phyloP scores from a whole-genome alignment of 2,329 filamentous ascomycete genomes.

The Lecanicillium sp. region DNA sequence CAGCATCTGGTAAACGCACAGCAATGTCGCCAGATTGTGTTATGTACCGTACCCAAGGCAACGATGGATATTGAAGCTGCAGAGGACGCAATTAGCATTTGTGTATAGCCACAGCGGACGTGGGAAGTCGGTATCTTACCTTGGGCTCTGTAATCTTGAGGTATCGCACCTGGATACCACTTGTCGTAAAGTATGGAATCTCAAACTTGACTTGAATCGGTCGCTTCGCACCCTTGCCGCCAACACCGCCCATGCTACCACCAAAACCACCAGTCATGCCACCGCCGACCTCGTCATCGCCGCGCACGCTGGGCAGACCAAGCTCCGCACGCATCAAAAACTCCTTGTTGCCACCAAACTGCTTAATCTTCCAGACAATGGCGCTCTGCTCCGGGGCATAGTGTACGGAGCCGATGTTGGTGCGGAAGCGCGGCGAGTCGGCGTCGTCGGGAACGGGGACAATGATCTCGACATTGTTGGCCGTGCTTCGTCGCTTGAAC shows the following conservation, averaged over 20 bases:
- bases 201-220: constrained; percentile 99
- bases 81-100: background rate
- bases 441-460: constrained; percentile 97
- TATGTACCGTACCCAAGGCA: constrained; percentile 98
- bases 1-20: constrained; percentile 85
- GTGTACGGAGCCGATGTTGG: constrained; percentile 94
- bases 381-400: constrained; percentile 96
- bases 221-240: constrained; percentile 75
- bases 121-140: constrained; percentile 47
- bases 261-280: constrained; percentile 98
- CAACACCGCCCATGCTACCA: constrained; percentile 89
- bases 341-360: constrained; percentile 97
- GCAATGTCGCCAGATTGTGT: constrained; percentile 97
- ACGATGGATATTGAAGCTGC: constrained; percentile 92
- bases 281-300: constrained; percentile 90
- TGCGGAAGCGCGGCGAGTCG: constrained; percentile 90
- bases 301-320: constrained; percentile 85
- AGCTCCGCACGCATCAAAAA: constrained; percentile 98
- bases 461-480: constrained; percentile 97
- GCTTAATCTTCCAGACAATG: constrained; percentile 99
- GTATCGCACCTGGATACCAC: constrained; percentile 96
- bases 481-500: constrained; percentile 95
- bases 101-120: background rate
- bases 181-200: constrained; percentile 99
- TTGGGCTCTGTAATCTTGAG: constrained; percentile 99